These are phyloP conservation scores for Monilinia fructicola DNA, from an alignment of 2,329 filamentous ascomycete genomes.

Conservation along the genomic window DNA sequence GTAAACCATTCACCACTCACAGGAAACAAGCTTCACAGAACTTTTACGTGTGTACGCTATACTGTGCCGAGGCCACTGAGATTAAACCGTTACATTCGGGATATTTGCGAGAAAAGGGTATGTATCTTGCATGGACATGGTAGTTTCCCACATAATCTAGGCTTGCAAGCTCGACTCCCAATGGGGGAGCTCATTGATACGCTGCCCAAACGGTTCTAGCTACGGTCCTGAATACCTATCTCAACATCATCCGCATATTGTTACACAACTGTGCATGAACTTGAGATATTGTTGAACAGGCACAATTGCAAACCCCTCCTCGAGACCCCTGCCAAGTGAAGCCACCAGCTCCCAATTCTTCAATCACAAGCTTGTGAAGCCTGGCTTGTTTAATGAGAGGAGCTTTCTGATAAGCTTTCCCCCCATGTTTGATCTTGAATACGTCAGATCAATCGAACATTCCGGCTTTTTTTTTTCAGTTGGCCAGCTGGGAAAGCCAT, in stretches of 20 bases:
- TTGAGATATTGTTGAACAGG: conserved; percentile 1
- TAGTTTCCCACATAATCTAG: background rate
- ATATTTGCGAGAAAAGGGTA: background rate
- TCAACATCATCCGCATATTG: background rate
- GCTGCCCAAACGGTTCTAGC: background rate
- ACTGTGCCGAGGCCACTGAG: conserved; percentile 12
- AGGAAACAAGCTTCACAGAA: background rate
- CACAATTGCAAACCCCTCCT: background rate
- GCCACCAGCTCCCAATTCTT: background rate
- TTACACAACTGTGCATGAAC: background rate
- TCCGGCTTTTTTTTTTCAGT: background rate
- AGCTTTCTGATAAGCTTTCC: background rate
- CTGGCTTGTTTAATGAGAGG: background rate
- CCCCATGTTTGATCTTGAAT: background rate
- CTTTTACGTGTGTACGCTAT: background rate
- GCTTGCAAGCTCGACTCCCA: background rate
- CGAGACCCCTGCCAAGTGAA: conserved; percentile 7
- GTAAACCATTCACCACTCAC: background rate
- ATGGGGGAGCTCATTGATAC: background rate
- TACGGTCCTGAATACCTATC: conserved; percentile 3
- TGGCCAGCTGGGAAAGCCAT: background rate
- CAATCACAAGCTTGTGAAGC: background rate
- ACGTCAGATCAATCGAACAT: background rate
- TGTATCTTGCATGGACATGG: conserved; percentile 5
- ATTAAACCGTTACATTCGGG: conserved; percentile 13